phyloP scores from a whole-genome alignment of 108 stramenopile species.

The Cyclostephanos tholiformis region DNA sequence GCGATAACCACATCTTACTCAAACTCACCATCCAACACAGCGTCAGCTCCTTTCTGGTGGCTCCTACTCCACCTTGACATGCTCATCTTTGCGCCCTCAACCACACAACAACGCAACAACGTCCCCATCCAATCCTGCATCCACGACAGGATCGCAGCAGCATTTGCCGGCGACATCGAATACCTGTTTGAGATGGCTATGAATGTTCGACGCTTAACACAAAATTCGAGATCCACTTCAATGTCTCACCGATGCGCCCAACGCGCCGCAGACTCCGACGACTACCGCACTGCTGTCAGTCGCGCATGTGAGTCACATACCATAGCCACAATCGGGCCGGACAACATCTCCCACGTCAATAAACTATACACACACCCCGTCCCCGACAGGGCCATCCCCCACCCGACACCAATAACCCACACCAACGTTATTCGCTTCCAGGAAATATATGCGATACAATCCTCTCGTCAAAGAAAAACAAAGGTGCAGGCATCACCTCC shows the following conservation, averaged over 20 bases:
- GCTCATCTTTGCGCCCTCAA: slow-evolving; percentile 11
- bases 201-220: background rate
- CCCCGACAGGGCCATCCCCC: background rate
- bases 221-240: background rate
- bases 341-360: slow-evolving; percentile 4
- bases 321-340: slow-evolving; percentile 15
- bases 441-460: slow-evolving; percentile 22
- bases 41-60: slow-evolving; percentile 16
- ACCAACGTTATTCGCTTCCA: slow-evolving; percentile 13
- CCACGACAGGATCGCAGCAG: background rate
- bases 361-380: background rate
- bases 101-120: background rate
- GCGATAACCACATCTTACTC: background rate
- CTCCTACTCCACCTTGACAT: slow-evolving; percentile 22
- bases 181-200: background rate
- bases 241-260: background rate
- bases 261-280: slow-evolving; percentile 31
- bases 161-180: slow-evolving; percentile 3
- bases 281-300: slow-evolving; percentile 21
- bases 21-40: background rate
- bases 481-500: slow-evolving; percentile 4
- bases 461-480: background rate
- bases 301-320: background rate
- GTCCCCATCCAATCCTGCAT: background rate
- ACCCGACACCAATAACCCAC: background rate